Conservation (phyloP, 495 filamentous ascomycete genomes). For the Aspergillus bertholletiae region DNA sequence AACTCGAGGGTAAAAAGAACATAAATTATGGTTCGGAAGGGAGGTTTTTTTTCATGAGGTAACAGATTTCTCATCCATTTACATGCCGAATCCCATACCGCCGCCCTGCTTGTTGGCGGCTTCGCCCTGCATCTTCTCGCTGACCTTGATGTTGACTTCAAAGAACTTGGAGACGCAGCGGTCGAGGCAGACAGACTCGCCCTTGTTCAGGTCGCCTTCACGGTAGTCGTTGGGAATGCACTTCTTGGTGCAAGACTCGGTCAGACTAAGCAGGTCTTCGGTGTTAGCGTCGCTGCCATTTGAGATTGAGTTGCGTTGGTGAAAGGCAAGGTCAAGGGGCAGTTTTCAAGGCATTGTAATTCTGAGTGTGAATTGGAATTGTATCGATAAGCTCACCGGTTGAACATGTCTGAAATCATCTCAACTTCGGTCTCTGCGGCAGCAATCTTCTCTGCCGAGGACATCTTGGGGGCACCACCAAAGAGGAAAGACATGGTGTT, state of each 20-base stretch:
- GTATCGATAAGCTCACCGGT: conserved; percentile 57
- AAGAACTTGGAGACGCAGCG: conserved; percentile 97
- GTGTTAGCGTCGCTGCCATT: not conserved
- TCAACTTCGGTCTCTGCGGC: conserved; percentile 89
- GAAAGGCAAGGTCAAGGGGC: not conserved
- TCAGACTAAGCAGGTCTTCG: conserved; percentile 52
- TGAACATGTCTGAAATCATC: conserved; percentile 95
- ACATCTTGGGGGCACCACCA: conserved; percentile 77
- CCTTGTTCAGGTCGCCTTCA: conserved; percentile 94
- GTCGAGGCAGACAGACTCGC: conserved; percentile 96
- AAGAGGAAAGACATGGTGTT: conserved; percentile 92
- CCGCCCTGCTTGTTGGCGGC: conserved; percentile 48
- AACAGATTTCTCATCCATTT: conserved; percentile 20
- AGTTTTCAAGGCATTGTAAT: not conserved
- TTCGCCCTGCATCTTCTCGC: conserved; percentile 73
- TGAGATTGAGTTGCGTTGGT: not conserved
- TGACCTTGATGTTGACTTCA: conserved; percentile 93
- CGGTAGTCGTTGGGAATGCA: conserved; percentile 89
- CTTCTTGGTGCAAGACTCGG: conserved; percentile 84
- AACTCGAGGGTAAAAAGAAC: not conserved
- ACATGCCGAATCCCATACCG: conserved; percentile 51
- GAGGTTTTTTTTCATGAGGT: not conserved
- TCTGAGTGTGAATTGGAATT: not conserved
- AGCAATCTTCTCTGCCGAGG: conserved; percentile 92
- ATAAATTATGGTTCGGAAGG: conserved; percentile 1